A percentile compares a stretch with the other conserved stretches of the same genome.
These are phyloP conservation scores for Puccinia coronata DNA, from an alignment of 1,284 basidiomycete species.

Conservation along the genomic window DNA sequence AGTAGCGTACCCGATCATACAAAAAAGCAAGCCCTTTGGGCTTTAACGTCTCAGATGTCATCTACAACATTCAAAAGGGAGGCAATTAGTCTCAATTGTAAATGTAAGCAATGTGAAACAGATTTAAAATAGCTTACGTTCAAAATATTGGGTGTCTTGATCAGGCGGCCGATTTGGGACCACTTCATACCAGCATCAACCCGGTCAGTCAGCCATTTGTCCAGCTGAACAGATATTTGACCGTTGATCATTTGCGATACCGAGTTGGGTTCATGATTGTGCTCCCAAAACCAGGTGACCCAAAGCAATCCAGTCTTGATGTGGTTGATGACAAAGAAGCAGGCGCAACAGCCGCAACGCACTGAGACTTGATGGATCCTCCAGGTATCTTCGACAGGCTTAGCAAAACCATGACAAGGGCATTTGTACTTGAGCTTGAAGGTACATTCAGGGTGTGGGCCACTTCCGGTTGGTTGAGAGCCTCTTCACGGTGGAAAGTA, in stretches of 20 bases:
- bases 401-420: neutral
- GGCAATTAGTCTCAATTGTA: too few relatives aligned
- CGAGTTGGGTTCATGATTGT: conserved; percentile 1
- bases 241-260: neutral
- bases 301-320: neutral
- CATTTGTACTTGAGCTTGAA: conserved; percentile 11
- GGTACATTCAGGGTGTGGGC: too few relatives aligned
- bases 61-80: too few relatives aligned
- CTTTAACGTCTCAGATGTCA: too few relatives aligned
- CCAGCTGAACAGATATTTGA: neutral
- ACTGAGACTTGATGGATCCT: neutral
- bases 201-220: neutral
- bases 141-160: neutral
- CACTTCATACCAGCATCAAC: neutral
- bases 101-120: neutral
- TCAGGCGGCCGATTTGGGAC: neutral
- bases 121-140: too few relatives aligned
- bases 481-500: too few relatives aligned
- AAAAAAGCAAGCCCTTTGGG: neutral
- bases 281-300: neutral
- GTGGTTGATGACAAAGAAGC: neutral
- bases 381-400: neutral
- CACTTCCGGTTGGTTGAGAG: too few relatives aligned
- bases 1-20: neutral
- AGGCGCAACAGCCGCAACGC: neutral